These are phyloP conservation scores for Neofusicoccum cordaticola DNA, from an alignment of 2,329 filamentous ascomycete genomes.

Conservation along the genomic window DNA sequence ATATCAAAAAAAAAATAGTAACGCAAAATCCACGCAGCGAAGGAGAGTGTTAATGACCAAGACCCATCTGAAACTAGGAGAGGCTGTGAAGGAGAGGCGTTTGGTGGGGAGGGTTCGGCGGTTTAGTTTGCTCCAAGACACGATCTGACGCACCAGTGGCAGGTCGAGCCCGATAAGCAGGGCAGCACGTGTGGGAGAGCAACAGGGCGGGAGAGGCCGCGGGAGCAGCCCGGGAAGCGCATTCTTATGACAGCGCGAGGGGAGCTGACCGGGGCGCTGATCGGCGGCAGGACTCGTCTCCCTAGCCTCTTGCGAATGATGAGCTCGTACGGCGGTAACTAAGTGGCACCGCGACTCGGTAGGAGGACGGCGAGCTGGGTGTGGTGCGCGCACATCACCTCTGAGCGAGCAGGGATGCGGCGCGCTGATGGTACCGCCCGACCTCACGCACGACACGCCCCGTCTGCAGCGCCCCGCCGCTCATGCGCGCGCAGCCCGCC, in stretches of 20 bases:
- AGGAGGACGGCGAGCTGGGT: conserved; percentile 13
- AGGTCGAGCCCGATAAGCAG: background rate
- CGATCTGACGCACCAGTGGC: background rate
- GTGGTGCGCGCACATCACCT: conserved; percentile 13
- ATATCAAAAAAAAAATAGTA: background rate
- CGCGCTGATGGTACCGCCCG: conserved; percentile 6
- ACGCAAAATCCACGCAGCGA: background rate
- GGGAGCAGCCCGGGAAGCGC: background rate
- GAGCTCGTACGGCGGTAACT: conserved; percentile 15
- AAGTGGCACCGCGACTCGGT: conserved; percentile 15
- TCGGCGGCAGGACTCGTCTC: conserved; percentile 3
- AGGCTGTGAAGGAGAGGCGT: background rate
- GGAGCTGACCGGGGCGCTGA: background rate
- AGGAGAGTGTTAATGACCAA: background rate
- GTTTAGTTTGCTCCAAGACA: background rate
- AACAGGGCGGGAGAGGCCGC: background rate
- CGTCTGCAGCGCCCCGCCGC: background rate
- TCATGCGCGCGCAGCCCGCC: no score
- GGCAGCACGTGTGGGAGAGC: background rate
- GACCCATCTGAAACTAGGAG: conserved; percentile 3
- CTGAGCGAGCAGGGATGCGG: conserved; percentile 5
- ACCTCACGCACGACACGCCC: background rate
- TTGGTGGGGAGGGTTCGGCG: background rate
- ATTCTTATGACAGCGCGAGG: background rate
- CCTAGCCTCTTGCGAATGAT: conserved; percentile 12